Conservation (phyloP, 1,139 yeast species). For the Hemisphaericaspora xylofermentans region DNA sequence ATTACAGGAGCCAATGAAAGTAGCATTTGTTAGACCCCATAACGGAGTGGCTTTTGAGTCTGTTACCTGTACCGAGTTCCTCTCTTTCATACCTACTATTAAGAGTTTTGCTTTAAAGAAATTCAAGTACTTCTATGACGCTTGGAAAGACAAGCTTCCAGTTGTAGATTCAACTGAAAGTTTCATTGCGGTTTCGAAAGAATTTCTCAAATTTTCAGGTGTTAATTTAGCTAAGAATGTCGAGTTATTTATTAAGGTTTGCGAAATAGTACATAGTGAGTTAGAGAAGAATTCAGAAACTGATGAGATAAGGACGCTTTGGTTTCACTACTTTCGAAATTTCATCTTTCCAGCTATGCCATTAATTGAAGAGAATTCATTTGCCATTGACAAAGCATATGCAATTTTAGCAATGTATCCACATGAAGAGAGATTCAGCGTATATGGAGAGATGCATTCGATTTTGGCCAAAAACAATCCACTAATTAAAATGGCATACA, state of each 20-base stretch:
- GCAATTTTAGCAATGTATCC: conserved; percentile 54
- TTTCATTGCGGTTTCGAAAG: conserved; percentile 46
- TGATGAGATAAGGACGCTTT: conserved; percentile 33
- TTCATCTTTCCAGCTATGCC: conserved; percentile 70
- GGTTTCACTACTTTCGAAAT: conserved; percentile 67
- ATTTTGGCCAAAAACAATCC: conserved; percentile 59
- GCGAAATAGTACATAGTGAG: conserved; percentile 54
- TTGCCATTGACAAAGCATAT: conserved; percentile 62
- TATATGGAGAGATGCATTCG: conserved; percentile 77
- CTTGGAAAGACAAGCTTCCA: conserved; percentile 50
- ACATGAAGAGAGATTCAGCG: conserved; percentile 64
- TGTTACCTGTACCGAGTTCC: conserved; percentile 16
- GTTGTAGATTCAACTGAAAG: conserved; percentile 38
- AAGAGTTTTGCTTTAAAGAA: conserved; percentile 29
- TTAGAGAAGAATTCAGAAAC: conserved; percentile 21
- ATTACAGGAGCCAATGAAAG: conserved; percentile 23
- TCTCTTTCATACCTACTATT: conserved; percentile 34
- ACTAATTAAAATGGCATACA: conserved; percentile 60
- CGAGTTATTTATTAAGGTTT: conserved; percentile 54
- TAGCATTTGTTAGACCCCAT: conserved; percentile 31
- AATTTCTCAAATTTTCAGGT: conserved; percentile 56
- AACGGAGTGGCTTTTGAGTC: conserved; percentile 34
- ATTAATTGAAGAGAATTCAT: conserved; percentile 57
- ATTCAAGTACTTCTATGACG: conserved; percentile 49
- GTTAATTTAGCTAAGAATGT: conserved; percentile 53